Conservation (phyloP, 306 rosid species). For the Prunus mongolica region DNA sequence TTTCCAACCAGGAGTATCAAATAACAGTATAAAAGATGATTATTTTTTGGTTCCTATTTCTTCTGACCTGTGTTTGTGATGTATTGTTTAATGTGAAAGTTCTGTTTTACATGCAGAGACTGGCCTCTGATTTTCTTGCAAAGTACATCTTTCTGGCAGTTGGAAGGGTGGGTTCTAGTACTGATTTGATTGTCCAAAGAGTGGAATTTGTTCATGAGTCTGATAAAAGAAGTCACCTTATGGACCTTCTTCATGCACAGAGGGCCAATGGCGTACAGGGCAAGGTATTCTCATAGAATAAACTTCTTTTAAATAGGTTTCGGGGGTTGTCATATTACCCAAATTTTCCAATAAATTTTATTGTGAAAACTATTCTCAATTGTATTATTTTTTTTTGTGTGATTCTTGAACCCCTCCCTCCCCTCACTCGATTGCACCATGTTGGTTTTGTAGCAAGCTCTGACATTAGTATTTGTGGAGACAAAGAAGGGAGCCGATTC, state of each 20-base stretch:
- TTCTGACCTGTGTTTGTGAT: neutral
- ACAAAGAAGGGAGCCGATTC: conserved; percentile 98
- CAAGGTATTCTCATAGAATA: conserved; percentile 51
- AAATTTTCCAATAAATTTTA: neutral
- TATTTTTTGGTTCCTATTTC: neutral
- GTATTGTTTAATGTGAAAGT: neutral
- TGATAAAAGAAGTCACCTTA: conserved; percentile 93
- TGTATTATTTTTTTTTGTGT: neutral
- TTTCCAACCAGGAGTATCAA: neutral
- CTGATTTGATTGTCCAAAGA: conserved; percentile 88
- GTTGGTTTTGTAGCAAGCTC: conserved; percentile 58
- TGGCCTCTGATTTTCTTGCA: conserved; percentile 92
- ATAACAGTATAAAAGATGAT: neutral
- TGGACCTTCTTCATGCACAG: conserved; percentile 97
- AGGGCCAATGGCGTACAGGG: conserved; percentile 67
- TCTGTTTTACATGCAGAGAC: conserved; percentile 53
- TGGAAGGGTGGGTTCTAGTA: conserved; percentile 98
- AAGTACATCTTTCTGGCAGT: conserved; percentile 83
- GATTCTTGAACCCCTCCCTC: neutral
- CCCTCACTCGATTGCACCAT: neutral
- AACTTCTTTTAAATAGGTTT: neutral
- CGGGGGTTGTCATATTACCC: neutral
- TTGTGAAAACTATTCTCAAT: neutral
- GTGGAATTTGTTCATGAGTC: conserved; percentile 89
- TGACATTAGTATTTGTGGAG: conserved; percentile 95